Evolutionary conservation across 2,329 filamentous ascomycete species (phyloP), one percentile per base, ranked within the genome.

Genomic region (Epichloe gansuensis): DNA sequence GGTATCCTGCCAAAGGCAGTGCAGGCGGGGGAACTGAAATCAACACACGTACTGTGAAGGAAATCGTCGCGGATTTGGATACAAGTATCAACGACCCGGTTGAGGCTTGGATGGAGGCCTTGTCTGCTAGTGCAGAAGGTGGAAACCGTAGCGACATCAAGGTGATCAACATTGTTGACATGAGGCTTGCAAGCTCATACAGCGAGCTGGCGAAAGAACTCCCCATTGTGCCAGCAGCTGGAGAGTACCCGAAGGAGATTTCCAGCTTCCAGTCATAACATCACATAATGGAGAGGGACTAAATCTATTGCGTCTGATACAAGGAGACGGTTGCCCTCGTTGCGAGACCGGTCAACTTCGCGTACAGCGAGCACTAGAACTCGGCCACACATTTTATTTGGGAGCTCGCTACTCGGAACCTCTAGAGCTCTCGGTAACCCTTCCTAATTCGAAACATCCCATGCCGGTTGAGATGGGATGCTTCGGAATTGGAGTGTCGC

Each of bases 351-450:
- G 86, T 0, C 72, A 67, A 2, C 72, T 97, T 23, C 74, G 73
- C 44, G 74, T 86, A 3, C 77, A 85, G 53, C 83, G 79, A 56
- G 88, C 90, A 7, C 84, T 97, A 48, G 93, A 98, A 69, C 76
- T 97, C 15, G 93, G 89, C 1, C 93, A 98, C 67, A 97, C 93
- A 0, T 98, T 98, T 70, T 84, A 94, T 66, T 82, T 98, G 1
- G 91, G 91, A 11, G 91, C 88, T 1, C 81, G 91, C 34, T 98
- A 98, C 71, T 91, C 86, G 25, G 74, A 80, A 21, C 85, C 89
- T 0, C 75, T 98, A 0, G 72, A 77, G 7, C 86, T 88, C 1
- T 74, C 69, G 1, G 77, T 93, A 2, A 70, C 72, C 4, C 56
- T 69, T 63, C 68, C 12, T 55, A 58, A 42, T 57, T 23, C 63